Base-by-base conservation (phyloP, 2,329 filamentous ascomycete genomes). In the Bipolaris cookei region DNA sequence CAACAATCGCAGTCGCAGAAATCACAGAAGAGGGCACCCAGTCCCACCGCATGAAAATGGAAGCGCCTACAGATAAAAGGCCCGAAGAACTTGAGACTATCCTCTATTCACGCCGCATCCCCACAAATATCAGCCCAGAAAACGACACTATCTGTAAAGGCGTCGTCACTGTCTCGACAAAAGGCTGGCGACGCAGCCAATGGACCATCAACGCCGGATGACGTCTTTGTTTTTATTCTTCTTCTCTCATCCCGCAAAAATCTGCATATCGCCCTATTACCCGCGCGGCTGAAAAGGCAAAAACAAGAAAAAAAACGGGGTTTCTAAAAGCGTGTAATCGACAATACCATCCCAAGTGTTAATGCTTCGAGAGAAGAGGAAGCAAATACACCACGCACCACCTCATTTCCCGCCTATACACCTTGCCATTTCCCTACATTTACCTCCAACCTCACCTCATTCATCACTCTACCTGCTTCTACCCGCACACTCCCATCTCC, bases 101-200 rank as follows among this genome's bases (percentile, higher is more conserved):
- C 28, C 62, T 64, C 1, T 75, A 71, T 46, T 68, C 66, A 6
- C 70, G 68, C 1, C 69, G 69, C 2, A 57, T 75, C 4, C 70
- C 72, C 8, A 64, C 63, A 11, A 62, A 65, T 38, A 69, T 61
- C 44, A 64, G 59, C 1, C 59, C 66, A 2, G 38, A 50, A 3
- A 46, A 49, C 10, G 58, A 66, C 46, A 25, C 54, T 1, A 55
- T 57, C 0, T 58, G 74, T 7, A 62, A 65, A 41, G 70, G 70
- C 18, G 70, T 64, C 7, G 61, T 69, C 43, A 74, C 70, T 3
- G 64, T 64, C 4, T 69, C 71, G 2, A 68, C 57, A 23, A 64
- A 69, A 47, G 71, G 72, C 44, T 75, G 73, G 73, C 64, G 71
- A 43, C 68, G 73, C 16, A 74, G 72, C 25, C 68, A 74, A 51